phyloP scores from a whole-genome alignment of 345 rosid species.

The Cardamine chenopodiifolia region DNA sequence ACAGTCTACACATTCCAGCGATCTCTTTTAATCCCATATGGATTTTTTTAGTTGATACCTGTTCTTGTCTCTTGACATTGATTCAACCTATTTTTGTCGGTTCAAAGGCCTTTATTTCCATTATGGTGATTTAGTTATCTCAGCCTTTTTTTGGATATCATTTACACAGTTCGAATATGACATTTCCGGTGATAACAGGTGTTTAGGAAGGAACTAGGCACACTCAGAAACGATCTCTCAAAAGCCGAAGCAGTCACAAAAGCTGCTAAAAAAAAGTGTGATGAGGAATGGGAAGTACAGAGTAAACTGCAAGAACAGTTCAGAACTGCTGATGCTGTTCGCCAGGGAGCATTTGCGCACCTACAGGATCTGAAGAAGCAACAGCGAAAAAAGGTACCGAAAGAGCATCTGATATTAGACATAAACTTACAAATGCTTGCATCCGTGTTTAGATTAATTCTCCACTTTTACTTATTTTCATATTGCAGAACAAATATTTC shows the following conservation, averaged over 20 bases:
- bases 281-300: slow-evolving; percentile 51
- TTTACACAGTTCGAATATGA: slow-evolving; percentile 7
- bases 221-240: slow-evolving; percentile 53
- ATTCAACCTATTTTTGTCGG: slow-evolving; percentile 17
- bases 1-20: neutral
- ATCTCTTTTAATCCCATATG: slow-evolving; percentile 19
- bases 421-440: slow-evolving; percentile 19
- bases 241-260: slow-evolving; percentile 63
- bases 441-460: slow-evolving; percentile 5
- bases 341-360: slow-evolving; percentile 72
- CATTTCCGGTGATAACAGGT: slow-evolving; percentile 47
- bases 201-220: slow-evolving; percentile 70
- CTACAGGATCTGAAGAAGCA: slow-evolving; percentile 59
- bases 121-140: neutral
- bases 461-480: slow-evolving; percentile 7
- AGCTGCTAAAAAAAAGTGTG: slow-evolving; percentile 56
- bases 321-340: slow-evolving; percentile 62
- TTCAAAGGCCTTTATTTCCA: slow-evolving; percentile 14
- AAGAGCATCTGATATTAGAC: slow-evolving; percentile 20
- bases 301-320: slow-evolving; percentile 51
- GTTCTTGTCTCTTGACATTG: slow-evolving; percentile 9
- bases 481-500: slow-evolving; percentile 61
- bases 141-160: slow-evolving; percentile 16
- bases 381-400: slow-evolving; percentile 65
- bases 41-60: slow-evolving; percentile 14